These are phyloP conservation scores for Alternaria arborescens DNA, from an alignment of 2,329 filamentous ascomycete species.

Conservation along the genomic window DNA sequence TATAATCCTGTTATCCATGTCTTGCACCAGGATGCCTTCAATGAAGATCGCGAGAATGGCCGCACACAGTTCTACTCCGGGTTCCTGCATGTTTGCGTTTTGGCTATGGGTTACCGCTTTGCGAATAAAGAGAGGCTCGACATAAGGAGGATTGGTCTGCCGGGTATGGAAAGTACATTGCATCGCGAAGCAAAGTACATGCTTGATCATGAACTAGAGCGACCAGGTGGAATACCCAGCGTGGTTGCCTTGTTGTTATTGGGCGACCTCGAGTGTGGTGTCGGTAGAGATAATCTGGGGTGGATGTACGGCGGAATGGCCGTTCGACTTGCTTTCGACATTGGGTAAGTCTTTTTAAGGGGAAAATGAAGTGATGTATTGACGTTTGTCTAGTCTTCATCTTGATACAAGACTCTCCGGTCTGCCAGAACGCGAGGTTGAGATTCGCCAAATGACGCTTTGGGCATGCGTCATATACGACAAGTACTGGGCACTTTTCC, in stretches of 20 bases:
- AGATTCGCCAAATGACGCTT: conserved; percentile 62
- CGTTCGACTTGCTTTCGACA: conserved; percentile 36
- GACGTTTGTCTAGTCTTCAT: conserved; percentile 54
- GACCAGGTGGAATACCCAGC: conserved; percentile 61
- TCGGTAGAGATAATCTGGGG: conserved; percentile 63
- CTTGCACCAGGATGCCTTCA: conserved; percentile 61
- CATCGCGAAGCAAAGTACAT: conserved; percentile 65
- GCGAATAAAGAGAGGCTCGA: conserved; percentile 61
- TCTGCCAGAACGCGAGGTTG: conserved; percentile 58
- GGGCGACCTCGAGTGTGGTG: conserved; percentile 63
- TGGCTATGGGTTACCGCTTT: conserved; percentile 63
- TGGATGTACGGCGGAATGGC: conserved; percentile 63
- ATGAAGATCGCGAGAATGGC: conserved; percentile 57
- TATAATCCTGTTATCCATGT: conserved; percentile 62
- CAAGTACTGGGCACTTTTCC: conserved; percentile 64
- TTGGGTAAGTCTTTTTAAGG: conserved; percentile 30
- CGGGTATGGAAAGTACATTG: conserved; percentile 60
- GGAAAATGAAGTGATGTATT: not conserved
- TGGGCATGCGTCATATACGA: conserved; percentile 63
- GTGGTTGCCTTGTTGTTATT: conserved; percentile 63
- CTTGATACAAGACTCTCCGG: conserved; percentile 55
- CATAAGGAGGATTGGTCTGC: conserved; percentile 58
- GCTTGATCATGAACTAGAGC: conserved; percentile 63
- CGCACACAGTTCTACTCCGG: conserved; percentile 61
- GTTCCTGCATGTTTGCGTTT: conserved; percentile 62